Conservation (phyloP, 2,329 filamentous ascomycete genomes). For the Tolypocladium ovalisporum region DNA sequence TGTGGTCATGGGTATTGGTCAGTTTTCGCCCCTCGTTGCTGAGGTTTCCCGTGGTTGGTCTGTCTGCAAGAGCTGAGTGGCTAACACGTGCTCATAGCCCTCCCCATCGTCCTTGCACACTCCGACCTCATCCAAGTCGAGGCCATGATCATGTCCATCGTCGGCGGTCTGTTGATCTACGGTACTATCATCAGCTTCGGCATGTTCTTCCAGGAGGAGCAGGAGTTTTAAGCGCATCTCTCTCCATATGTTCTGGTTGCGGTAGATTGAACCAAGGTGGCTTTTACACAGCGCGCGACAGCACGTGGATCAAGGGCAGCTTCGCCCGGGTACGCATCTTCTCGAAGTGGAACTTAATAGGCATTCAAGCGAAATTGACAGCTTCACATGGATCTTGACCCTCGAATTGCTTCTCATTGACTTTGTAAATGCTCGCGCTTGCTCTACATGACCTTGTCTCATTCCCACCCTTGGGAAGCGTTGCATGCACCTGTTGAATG, state of each 20-base stretch:
- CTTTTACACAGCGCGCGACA: not conserved
- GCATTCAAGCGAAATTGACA: not conserved
- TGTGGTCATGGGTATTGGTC: slow-evolving; percentile 95
- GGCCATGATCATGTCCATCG: slow-evolving; percentile 90
- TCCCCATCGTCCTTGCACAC: slow-evolving; percentile 82
- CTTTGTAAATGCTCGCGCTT: not conserved
- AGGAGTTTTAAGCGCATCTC: slow-evolving; percentile 61
- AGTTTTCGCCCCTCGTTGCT: slow-evolving; percentile 23
- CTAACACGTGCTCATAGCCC: slow-evolving; percentile 42
- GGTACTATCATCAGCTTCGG: slow-evolving; percentile 96
- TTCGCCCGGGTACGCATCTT: not conserved
- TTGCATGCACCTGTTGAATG: not conserved
- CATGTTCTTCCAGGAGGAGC: slow-evolving; percentile 96
- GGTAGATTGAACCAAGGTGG: not conserved
- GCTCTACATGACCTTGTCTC: not conserved
- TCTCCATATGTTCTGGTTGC: not conserved
- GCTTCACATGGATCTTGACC: not conserved
- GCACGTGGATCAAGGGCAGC: not conserved
- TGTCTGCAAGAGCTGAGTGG: not conserved
- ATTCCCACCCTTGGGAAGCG: not conserved
- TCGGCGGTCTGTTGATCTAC: slow-evolving; percentile 90
- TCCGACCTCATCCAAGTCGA: slow-evolving; percentile 69
- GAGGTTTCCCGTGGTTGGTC: not conserved
- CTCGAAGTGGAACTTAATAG: not conserved
- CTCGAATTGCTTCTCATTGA: not conserved